A percentile compares a stretch with the other conserved stretches of the same genome.
These are phyloP conservation scores for Quercus variabilis DNA, from an alignment of 306 rosid genomes.

Conservation along the genomic window DNA sequence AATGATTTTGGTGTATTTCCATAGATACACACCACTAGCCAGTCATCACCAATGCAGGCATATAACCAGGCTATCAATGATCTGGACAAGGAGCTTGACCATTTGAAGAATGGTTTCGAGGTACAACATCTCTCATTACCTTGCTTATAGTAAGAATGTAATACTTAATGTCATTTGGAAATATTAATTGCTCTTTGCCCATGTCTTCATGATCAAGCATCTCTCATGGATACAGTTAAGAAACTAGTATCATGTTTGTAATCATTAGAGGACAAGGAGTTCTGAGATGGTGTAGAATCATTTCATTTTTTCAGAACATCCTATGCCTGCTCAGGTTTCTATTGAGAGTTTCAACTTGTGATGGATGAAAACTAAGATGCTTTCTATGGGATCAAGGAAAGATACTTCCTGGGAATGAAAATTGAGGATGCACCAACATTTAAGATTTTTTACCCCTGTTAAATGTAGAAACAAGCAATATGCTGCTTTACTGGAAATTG, in stretches of 20 bases:
- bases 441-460: background rate
- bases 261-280: background rate
- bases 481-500: background rate
- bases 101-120: conserved; percentile 71
- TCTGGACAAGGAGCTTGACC: conserved; percentile 82
- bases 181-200: background rate
- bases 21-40: conserved; percentile 91
- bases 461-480: background rate
- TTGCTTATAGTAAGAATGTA: background rate
- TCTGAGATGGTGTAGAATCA: background rate
- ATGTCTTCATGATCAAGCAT: background rate
- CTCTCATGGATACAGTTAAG: background rate
- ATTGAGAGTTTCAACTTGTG: too few species aligned
- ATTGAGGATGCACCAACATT: background rate
- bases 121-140: conserved; percentile 27
- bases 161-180: background rate
- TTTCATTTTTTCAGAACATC: background rate
- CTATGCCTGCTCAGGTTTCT: background rate
- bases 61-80: conserved; percentile 92
- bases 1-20: conserved; percentile 15
- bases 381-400: background rate
- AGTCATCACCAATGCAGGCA: conserved; percentile 94
- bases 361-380: background rate
- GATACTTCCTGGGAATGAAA: background rate
- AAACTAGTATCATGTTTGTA: background rate